Evolutionary conservation across 2,329 filamentous ascomycete genomes (phyloP).

Genomic region (Xylaria sp.): DNA sequence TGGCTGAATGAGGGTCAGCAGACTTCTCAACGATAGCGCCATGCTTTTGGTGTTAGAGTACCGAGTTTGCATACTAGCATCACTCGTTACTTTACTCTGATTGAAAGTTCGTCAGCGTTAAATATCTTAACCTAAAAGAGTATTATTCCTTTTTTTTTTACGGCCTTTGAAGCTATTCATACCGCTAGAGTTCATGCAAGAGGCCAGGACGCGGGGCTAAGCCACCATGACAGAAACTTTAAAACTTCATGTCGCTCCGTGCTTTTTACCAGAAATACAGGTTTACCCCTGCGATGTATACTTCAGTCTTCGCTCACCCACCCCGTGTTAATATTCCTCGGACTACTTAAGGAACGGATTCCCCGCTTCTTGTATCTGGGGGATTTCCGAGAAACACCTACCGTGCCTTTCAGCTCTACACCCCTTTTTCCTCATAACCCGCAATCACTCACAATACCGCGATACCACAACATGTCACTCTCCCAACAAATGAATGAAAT

Average conservation of each 20-base stretch:
- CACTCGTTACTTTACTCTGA: no score
- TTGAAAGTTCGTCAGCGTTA: not conserved
- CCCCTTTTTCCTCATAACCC: not conserved
- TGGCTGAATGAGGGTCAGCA: not conserved
- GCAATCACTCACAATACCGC: not conserved
- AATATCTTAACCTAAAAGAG: not conserved
- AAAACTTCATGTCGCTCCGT: conserved; percentile 1
- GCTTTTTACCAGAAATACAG: not conserved
- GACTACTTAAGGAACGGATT: conserved; percentile 1
- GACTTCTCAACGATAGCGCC: no score
- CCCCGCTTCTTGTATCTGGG: not conserved
- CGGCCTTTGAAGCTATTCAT: not conserved
- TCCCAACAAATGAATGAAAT: not conserved
- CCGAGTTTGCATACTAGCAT: no score
- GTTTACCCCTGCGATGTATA: not conserved
- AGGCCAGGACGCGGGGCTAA: not conserved
- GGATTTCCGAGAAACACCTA: not conserved
- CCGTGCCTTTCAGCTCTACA: not conserved
- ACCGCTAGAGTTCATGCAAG: not conserved
- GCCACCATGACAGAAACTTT: conserved; percentile 23
- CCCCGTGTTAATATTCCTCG: not conserved
- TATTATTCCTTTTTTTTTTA: not conserved
- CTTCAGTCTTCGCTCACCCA: conserved; percentile 4
- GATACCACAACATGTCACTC: conserved; percentile 4
- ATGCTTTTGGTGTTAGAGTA: no score